Percentiles rank a stretch among this genome's conserved stretches.
These are phyloP conservation scores for Beta macrorhiza DNA, from an alignment of 179 eudicot species.

Conservation along the genomic window DNA sequence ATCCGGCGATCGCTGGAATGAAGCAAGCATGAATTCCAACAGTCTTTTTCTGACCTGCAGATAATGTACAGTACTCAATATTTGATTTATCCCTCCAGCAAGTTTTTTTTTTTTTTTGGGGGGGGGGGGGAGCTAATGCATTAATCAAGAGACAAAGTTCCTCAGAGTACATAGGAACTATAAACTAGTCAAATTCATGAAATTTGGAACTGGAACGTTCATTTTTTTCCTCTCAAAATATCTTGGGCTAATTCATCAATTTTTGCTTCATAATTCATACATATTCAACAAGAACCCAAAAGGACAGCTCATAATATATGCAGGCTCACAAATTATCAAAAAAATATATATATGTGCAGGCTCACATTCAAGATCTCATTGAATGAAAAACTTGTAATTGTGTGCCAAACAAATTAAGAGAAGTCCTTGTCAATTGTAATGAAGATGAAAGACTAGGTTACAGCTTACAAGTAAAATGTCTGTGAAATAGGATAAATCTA, in stretches of 20 bases:
- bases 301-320: neutral
- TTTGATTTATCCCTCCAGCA: neutral
- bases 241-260: neutral
- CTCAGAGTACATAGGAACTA: too few species aligned
- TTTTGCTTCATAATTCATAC: neutral
- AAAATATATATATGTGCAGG: neutral
- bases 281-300: neutral
- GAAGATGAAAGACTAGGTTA: neutral
- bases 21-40: conserved; percentile 89
- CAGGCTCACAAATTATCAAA: neutral
- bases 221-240: neutral
- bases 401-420: neutral
- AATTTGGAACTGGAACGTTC: neutral
- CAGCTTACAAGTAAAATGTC: neutral
- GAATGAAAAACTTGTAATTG: neutral
- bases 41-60: conserved; percentile 80
- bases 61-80: conserved; percentile 8
- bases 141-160: too few species aligned
- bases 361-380: neutral
- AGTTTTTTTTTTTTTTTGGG: too few species aligned
- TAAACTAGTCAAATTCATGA: neutral
- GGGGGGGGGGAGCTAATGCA: too few species aligned
- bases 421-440: neutral
- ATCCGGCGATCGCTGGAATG: conserved; percentile 79
- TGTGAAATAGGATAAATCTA: neutral